These are phyloP conservation scores for Pyrenochaeta sp. DNA, from an alignment of 2,329 filamentous ascomycete genomes.

Conservation along the genomic window DNA sequence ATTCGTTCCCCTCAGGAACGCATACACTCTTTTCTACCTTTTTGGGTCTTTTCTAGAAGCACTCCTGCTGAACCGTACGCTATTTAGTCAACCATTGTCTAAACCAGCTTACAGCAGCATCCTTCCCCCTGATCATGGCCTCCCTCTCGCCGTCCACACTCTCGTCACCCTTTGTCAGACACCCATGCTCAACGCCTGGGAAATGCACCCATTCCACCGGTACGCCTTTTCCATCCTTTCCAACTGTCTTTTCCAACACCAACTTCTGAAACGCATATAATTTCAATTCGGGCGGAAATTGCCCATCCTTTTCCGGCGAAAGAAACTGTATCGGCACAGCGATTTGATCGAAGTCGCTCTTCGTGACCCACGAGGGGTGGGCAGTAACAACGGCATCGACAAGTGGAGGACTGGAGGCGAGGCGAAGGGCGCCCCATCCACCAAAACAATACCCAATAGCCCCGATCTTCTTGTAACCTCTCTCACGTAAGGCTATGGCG, in stretches of 20 bases:
- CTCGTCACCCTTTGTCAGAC: slow-evolving; percentile 28
- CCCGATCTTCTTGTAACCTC: slow-evolving; percentile 44
- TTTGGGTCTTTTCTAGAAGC: too few species aligned
- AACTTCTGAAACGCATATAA: slow-evolving; percentile 24
- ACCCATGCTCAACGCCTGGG: slow-evolving; percentile 33
- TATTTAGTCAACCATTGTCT: slow-evolving; percentile 11
- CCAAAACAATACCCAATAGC: slow-evolving; percentile 58
- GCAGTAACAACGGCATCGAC: slow-evolving; percentile 34
- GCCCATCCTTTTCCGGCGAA: slow-evolving; percentile 27
- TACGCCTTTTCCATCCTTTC: slow-evolving; percentile 6
- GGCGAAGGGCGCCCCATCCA: slow-evolving; percentile 39
- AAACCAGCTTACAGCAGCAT: slow-evolving; percentile 18
- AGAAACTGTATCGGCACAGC: slow-evolving; percentile 29
- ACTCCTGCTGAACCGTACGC: too few species aligned
- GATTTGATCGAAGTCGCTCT: slow-evolving; percentile 28
- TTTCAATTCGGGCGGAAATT: slow-evolving; percentile 37
- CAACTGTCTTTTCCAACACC: slow-evolving; percentile 16
- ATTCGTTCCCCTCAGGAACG: too few species aligned
- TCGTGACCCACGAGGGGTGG: slow-evolving; percentile 25
- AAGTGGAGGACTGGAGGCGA: slow-evolving; percentile 20
- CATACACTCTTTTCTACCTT: too few species aligned
- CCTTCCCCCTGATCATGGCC: slow-evolving; percentile 31
- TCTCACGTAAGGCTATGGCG: slow-evolving; percentile 33
- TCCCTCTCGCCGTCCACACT: slow-evolving; percentile 22
- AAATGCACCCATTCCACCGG: slow-evolving; percentile 36